Base-by-base conservation (phyloP, 352 stramenopile genomes). In the Phytophthora citricola region DNA sequence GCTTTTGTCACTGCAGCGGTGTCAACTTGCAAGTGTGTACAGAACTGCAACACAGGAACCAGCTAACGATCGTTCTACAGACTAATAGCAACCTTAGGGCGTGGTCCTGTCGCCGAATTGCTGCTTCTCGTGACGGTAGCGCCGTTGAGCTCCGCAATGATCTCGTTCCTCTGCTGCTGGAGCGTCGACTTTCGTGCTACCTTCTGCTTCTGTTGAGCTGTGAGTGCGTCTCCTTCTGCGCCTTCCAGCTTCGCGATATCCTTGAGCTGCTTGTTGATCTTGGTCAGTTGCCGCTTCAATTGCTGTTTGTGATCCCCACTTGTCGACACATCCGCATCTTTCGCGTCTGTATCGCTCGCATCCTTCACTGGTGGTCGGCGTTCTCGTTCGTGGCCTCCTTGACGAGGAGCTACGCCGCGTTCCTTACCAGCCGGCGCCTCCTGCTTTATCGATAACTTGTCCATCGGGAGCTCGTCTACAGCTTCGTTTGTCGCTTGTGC, bases 201-300 rank as follows among this genome's bases (percentile, higher is more conserved):
- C 29, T 77, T 74, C 29, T 78, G 75, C 27, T 80, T 70, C 31
- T 80, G 58, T 26, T 79, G 63, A 10, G 60, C 8, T 24, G 80
- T 73, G 17, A 75, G 66, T 29, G 63, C n/a, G n/a, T 48, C 17
- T 26, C 57, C 32, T 0, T 58, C 45, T 5, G 38, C 44, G 24
- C 55, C 46, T 38, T 74, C 51, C 36, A 74, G 46, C 57, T 73
- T 76, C 12, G 65, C 51, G 15, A 75, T 72, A 34, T 76, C 71
- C 32, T 78, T 77, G 50, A 78, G 69, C 47, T 74, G 58, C 40
- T 79, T 81, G 49, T 90, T 91, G 50, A 91, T 57, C 27, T 75
- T 76, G 24, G 78, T 81, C 39, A 91, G 63, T 20, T 89, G 69
- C 11, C 60, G 69, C 69, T 87, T 87, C 32, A 83, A 61, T 40